These are phyloP conservation scores for Ustilago vetiveriae DNA, from an alignment of 1,284 basidiomycete species.

Conservation along the genomic window DNA sequence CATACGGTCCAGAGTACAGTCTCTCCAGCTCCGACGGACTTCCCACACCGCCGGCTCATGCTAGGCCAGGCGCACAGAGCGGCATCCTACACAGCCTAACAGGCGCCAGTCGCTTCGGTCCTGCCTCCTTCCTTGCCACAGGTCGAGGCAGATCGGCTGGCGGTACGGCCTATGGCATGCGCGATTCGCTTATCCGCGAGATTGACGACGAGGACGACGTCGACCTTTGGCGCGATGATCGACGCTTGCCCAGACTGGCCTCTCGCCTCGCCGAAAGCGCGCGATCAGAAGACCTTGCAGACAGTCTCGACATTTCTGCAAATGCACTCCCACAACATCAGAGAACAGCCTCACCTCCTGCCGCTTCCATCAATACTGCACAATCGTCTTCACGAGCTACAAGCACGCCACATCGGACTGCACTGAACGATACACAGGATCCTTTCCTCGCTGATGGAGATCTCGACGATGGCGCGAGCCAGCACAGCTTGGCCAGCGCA, in stretches of 20 bases:
- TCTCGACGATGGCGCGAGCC: slow-evolving; percentile 34
- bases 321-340: slow-evolving; percentile 7
- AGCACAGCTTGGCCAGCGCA: slow-evolving; percentile 33
- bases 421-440: slow-evolving; percentile 32
- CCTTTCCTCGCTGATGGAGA: slow-evolving; percentile 53
- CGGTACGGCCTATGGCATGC: slow-evolving; percentile 14
- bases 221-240: slow-evolving; percentile 50
- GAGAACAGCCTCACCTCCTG: neutral
- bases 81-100: slow-evolving; percentile 46
- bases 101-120: slow-evolving; percentile 46
- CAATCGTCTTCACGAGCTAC: neutral
- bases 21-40: slow-evolving; percentile 54
- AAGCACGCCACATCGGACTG: neutral
- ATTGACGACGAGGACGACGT: slow-evolving; percentile 55
- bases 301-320: slow-evolving; percentile 34
- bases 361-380: neutral
- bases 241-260: slow-evolving; percentile 35
- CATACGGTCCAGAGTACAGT: slow-evolving; percentile 47
- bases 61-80: slow-evolving; percentile 25
- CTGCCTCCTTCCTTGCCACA: slow-evolving; percentile 32
- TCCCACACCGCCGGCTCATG: slow-evolving; percentile 32
- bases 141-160: slow-evolving; percentile 17
- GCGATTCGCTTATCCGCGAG: slow-evolving; percentile 49
- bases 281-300: slow-evolving; percentile 24
- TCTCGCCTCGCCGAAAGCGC: slow-evolving; percentile 36